Conservation (phyloP, 2,329 filamentous ascomycete genomes). For the Ampelomyces quisqualis region DNA sequence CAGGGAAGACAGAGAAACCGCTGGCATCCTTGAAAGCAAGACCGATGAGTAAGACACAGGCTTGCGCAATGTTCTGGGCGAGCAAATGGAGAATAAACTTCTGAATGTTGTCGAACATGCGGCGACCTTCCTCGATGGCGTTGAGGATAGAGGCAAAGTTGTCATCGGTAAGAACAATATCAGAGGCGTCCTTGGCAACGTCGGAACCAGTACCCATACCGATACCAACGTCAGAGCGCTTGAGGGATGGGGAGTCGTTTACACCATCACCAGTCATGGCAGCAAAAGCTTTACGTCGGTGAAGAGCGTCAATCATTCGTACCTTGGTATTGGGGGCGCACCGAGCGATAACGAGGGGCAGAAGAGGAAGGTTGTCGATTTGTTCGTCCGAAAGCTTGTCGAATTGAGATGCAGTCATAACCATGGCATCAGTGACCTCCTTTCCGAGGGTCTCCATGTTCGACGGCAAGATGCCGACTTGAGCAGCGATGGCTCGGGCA, state of each 20-base stretch:
- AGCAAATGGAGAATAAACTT: slow-evolving; percentile 43
- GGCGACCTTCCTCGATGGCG: slow-evolving; percentile 49
- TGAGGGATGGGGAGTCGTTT: slow-evolving; percentile 50
- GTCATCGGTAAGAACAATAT: slow-evolving; percentile 50
- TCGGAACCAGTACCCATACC: slow-evolving; percentile 51
- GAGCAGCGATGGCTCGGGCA: slow-evolving; percentile 48
- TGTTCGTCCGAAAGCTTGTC: slow-evolving; percentile 47
- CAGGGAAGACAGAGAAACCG: slow-evolving; percentile 40
- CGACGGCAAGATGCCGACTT: slow-evolving; percentile 48
- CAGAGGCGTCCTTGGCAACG: slow-evolving; percentile 48
- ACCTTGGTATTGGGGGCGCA: slow-evolving; percentile 50
- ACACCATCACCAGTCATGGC: slow-evolving; percentile 51
- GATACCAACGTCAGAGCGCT: slow-evolving; percentile 50
- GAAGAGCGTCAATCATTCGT: slow-evolving; percentile 49
- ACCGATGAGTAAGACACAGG: slow-evolving; percentile 38
- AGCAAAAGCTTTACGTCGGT: slow-evolving; percentile 44
- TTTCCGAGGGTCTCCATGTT: slow-evolving; percentile 43
- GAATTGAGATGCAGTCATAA: slow-evolving; percentile 44
- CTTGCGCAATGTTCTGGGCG: slow-evolving; percentile 39
- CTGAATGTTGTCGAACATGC: slow-evolving; percentile 51
- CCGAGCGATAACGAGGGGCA: slow-evolving; percentile 49
- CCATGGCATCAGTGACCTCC: slow-evolving; percentile 28
- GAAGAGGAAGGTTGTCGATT: slow-evolving; percentile 42
- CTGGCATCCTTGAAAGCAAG: slow-evolving; percentile 38
- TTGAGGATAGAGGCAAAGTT: slow-evolving; percentile 50